Evolutionary conservation across 164 flowering plant species (phyloP).

Genomic region (Vitis cinerea): DNA sequence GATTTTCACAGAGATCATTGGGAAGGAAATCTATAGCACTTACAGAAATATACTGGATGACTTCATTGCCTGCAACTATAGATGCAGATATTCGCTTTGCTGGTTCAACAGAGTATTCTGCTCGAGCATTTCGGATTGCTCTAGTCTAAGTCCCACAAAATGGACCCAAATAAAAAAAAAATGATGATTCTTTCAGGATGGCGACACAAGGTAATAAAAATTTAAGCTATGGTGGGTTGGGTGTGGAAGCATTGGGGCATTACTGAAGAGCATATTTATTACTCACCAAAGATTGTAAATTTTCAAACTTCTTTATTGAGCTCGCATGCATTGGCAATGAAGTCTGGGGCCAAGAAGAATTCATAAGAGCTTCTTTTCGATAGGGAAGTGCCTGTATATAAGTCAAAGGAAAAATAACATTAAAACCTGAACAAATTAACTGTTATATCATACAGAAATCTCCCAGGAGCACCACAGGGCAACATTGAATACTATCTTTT

Average conservation of each 20-base stretch:
- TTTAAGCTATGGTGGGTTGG: neutral
- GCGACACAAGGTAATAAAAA: neutral
- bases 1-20: neutral
- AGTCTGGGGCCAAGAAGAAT: constrained; percentile 77
- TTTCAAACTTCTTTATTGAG: constrained; percentile 76
- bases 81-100: constrained; percentile 88
- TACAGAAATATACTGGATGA: constrained; percentile 71
- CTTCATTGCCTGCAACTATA: constrained; percentile 73
- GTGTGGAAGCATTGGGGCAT: neutral
- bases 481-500: no score
- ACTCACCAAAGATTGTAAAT: constrained; percentile 83
- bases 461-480: no score
- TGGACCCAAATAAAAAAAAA: neutral
- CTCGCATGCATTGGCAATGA: constrained; percentile 60
- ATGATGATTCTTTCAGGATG: neutral
- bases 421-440: neutral
- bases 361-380: constrained; percentile 71
- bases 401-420: neutral
- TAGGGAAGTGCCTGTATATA: constrained; percentile 70
- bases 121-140: constrained; percentile 91
- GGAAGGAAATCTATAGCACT: constrained; percentile 19
- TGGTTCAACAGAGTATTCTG: constrained; percentile 94
- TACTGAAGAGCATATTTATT: neutral
- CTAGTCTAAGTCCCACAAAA: constrained; percentile 38
- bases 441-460: neutral